Base-by-base conservation (phyloP, 257 asterid genomes). In the Solanum clarkiae region DNA sequence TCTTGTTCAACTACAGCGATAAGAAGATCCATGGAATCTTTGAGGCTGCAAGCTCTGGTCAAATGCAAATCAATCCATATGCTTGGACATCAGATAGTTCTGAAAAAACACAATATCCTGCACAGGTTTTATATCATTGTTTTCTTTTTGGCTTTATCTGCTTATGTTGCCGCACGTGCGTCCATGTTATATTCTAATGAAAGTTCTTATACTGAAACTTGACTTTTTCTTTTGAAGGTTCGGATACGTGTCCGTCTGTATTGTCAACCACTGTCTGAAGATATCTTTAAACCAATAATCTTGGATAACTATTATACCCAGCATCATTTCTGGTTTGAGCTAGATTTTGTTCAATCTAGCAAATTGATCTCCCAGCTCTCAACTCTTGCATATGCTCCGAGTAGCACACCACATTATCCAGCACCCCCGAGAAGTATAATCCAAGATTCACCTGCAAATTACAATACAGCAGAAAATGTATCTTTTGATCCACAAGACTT, bases 1-100 rank as follows among this genome's bases (percentile, higher is more conserved):
- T 96, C 90, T 86, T 96, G 89, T 94, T 96, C 90, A 89, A 94
- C 88, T 94, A 92, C 89, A 89, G 79, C 42, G 94, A 91, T 14
- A 88, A 92, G 87, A 93, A 85, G 86, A 91, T 96, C 84, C 85
- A 92, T 80, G 99, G 99, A 40, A 92, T 93, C 82, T 96, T 87
- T 85, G 97, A 96, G 94, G 98, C 99, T 82, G 98, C 93, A 83
- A 88, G 98, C 90, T 55, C 90, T 55, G 99, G 98, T 22, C 90
- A 88, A 85, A 88, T 94, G 93, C 89, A 87, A 80, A 92, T 94
- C 42, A 89, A 95, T 91, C 89, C 97, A 69, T 96, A 94, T 93
- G 98, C 95, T 71, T 96, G 98, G 98, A 93, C 98, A 22, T 81
- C 72, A 17, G 92, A 88, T 91, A 98, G 97, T 71, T 88, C 92